A percentile compares a stretch with the other conserved stretches of the same genome.
These are phyloP conservation scores for Begonia fuchsioides DNA, from an alignment of 306 rosid genomes.

Conservation along the genomic window DNA sequence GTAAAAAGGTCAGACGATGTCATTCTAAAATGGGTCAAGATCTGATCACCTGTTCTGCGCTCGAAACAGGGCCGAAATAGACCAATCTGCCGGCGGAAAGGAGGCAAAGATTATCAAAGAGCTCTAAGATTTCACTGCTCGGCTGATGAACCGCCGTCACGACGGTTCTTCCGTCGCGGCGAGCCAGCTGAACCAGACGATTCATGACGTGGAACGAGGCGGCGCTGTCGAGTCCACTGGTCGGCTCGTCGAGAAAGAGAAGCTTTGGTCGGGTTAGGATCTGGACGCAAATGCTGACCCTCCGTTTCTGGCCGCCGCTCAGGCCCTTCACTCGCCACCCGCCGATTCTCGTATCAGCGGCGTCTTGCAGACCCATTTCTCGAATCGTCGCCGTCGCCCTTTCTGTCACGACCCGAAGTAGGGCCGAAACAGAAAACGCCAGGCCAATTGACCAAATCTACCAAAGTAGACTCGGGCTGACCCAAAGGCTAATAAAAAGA, in stretches of 20 bases:
- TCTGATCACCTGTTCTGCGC: slow-evolving; percentile 17
- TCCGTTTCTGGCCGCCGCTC: slow-evolving; percentile 53
- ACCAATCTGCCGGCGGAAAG: slow-evolving; percentile 25
- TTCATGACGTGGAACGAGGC: too few species aligned
- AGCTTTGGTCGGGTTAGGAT: slow-evolving; percentile 44
- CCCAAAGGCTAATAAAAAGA: too few species aligned
- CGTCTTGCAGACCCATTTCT: slow-evolving; percentile 51
- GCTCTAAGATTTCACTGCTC: too few species aligned
- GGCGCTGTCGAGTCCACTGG: slow-evolving; percentile 71
- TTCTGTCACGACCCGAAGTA: too few species aligned
- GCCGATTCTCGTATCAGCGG: slow-evolving; percentile 51
- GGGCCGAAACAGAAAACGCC: too few species aligned
- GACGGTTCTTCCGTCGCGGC: slow-evolving; percentile 34
- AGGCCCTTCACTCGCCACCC: slow-evolving; percentile 40
- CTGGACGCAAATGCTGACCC: slow-evolving; percentile 67
- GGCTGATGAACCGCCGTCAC: slow-evolving; percentile 47
- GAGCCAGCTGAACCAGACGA: slow-evolving; percentile 25
- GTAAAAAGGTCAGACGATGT: background rate
- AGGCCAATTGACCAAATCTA: too few species aligned
- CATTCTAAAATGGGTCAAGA: too few species aligned
- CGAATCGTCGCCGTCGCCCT: slow-evolving; percentile 30
- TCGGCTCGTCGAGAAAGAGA: slow-evolving; percentile 71
- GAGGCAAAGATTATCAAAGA: slow-evolving; percentile 26
- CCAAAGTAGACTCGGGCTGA: too few species aligned
- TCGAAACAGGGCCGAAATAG: slow-evolving; percentile 19